phyloP scores from a whole-genome alignment of 2,329 filamentous ascomycete species.

The Scedosporium dehoogii region DNA sequence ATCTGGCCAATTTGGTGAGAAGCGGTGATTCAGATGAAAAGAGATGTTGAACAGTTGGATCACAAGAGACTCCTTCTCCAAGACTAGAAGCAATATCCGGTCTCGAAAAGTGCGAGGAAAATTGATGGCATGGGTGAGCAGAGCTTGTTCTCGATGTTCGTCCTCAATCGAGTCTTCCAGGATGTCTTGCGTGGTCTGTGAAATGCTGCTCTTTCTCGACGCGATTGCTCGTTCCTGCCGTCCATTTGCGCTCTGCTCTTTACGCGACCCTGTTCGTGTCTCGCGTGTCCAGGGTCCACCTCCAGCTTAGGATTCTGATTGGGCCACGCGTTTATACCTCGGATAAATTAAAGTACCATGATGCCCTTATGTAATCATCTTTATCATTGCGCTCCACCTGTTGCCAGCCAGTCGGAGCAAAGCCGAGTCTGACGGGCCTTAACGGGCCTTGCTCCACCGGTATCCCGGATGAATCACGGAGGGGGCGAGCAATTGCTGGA shows the following conservation, averaged over 20 bases:
- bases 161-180: too few relatives aligned
- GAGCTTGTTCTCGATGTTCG: not conserved
- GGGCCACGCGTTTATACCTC: not conserved
- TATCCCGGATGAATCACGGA: too few relatives aligned
- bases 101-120: not conserved
- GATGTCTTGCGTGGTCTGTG: not conserved
- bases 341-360: not conserved
- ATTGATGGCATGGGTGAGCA: not conserved
- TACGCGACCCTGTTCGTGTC: conserved; percentile 7
- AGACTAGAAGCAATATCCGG: too few relatives aligned
- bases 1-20: not conserved
- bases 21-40: too few relatives aligned
- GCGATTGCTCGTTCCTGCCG: not conserved
- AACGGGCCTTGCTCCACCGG: too few relatives aligned
- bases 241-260: not conserved
- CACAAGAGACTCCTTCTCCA: too few relatives aligned
- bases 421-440: too few relatives aligned
- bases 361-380: not conserved
- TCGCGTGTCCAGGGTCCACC: not conserved
- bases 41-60: too few relatives aligned
- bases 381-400: not conserved
- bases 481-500: too few relatives aligned
- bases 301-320: not conserved
- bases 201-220: not conserved
- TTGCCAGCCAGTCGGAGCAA: too few relatives aligned